Evolutionary conservation across 2,329 filamentous ascomycete genomes (phyloP).

Genomic region (Lomentospora prolificans): DNA sequence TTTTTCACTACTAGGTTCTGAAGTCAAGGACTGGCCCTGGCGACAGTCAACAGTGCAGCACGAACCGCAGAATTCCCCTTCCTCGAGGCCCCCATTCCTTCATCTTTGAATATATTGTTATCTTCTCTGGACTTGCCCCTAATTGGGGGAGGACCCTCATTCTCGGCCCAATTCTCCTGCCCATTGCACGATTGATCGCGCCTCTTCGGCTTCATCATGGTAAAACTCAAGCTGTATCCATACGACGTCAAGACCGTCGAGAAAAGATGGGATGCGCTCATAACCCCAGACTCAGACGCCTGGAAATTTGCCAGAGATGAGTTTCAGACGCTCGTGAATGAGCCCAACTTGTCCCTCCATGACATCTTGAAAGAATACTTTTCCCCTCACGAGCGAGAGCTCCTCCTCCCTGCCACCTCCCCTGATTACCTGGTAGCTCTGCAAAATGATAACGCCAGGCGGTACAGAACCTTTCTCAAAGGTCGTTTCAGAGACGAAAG

Average conservation of each 20-base stretch:
- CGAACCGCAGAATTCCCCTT: too few relatives aligned
- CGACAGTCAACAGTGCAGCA: too few relatives aligned
- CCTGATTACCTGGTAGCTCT: constrained; percentile 17
- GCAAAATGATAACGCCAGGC: constrained; percentile 21
- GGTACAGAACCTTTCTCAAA: constrained; percentile 21
- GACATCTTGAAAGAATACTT: constrained; percentile 20
- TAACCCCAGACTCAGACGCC: background rate
- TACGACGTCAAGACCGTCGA: background rate
- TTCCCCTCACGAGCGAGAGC: constrained; percentile 17
- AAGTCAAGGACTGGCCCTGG: too few relatives aligned
- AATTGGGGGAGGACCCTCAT: too few relatives aligned
- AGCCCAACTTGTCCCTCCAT: background rate
- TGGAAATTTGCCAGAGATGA: background rate
- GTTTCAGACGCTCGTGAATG: constrained; percentile 11
- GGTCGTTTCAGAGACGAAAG: constrained; percentile 20
- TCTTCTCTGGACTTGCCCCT: too few relatives aligned
- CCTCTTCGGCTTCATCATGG: too few relatives aligned
- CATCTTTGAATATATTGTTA: too few relatives aligned
- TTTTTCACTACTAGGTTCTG: too few relatives aligned
- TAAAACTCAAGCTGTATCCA: too few relatives aligned
- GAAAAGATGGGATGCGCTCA: background rate
- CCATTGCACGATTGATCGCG: too few relatives aligned
- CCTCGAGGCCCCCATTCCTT: too few relatives aligned
- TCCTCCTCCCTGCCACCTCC: constrained; percentile 18
- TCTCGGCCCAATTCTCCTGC: too few relatives aligned